Percentiles rank a stretch among this genome's conserved stretches.
These are phyloP conservation scores for Cercospora janseana DNA, from an alignment of 2,329 filamentous ascomycete genomes.

Conservation along the genomic window DNA sequence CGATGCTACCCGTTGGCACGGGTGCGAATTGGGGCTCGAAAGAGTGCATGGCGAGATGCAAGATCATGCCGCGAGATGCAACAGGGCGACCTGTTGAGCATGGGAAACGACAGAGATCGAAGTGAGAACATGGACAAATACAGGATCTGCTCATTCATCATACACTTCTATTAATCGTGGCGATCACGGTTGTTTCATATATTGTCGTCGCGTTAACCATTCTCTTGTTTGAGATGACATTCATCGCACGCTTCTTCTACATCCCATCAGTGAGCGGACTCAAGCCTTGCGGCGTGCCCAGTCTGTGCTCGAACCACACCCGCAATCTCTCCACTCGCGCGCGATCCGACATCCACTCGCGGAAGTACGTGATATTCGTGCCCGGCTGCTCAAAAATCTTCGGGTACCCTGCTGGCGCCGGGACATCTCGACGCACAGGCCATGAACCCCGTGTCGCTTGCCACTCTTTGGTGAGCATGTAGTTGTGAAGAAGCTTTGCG, in stretches of 20 bases:
- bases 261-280: slow-evolving; percentile 2
- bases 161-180: no score
- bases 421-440: slow-evolving; percentile 3
- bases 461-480: slow-evolving; percentile 2
- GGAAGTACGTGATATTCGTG: neutral
- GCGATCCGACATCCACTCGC: neutral
- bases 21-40: slow-evolving; percentile 44
- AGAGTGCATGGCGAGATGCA: slow-evolving; percentile 42
- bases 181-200: no score
- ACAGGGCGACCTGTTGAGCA: slow-evolving; percentile 9
- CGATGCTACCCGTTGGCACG: slow-evolving; percentile 43
- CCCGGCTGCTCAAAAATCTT: neutral
- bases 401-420: neutral
- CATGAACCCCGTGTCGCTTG: neutral
- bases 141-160: no score
- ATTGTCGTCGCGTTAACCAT: no score
- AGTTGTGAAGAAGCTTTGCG: slow-evolving; percentile 2
- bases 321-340: neutral
- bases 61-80: slow-evolving; percentile 17
- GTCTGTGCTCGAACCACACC: neutral
- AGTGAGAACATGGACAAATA: no score
- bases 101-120: slow-evolving; percentile 5
- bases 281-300: neutral
- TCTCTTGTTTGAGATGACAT: no score
- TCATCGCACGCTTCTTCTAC: neutral